Conservation (phyloP, 192 early-diverging fungal genomes). For the Thamnidium elegans region DNA sequence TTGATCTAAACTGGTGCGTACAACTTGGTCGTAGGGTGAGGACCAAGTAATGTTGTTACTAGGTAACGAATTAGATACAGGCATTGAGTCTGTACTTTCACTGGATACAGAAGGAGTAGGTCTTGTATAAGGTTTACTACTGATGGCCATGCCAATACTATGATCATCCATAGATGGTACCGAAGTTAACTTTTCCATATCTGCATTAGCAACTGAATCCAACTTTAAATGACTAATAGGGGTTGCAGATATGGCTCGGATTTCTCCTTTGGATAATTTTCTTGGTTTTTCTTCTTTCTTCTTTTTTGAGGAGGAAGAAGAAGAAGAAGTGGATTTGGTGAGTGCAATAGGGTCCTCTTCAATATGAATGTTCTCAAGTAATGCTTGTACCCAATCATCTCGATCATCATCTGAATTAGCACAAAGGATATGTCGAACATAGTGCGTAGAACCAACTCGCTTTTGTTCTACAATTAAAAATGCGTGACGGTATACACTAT, state of each 20-base stretch:
- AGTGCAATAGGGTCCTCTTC: background rate
- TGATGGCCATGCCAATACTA: background rate
- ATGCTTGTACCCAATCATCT: constrained; percentile 85
- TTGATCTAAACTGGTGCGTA: constrained; percentile 26
- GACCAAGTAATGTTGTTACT: background rate
- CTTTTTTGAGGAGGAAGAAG: background rate
- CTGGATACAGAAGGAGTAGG: constrained; percentile 17
- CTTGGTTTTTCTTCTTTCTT: constrained; percentile 17
- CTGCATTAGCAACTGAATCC: constrained; percentile 7
- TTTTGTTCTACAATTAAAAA: constrained; percentile 82
- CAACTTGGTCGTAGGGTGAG: background rate
- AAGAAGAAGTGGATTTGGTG: background rate
- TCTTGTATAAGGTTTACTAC: background rate
- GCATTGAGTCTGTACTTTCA: background rate
- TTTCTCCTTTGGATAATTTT: constrained; percentile 35
- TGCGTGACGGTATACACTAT: constrained; percentile 69
- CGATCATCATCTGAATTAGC: constrained; percentile 89
- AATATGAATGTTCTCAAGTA: constrained; percentile 45
- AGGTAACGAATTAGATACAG: constrained; percentile 8
- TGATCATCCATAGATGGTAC: background rate
- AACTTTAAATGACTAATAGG: constrained; percentile 29
- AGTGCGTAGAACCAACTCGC: constrained; percentile 40
- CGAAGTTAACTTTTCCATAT: constrained; percentile 22
- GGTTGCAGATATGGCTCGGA: constrained; percentile 19
- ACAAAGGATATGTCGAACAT: constrained; percentile 76